Conservation (phyloP, 208 protist genomes). For the Leishmania braziliensis region DNA sequence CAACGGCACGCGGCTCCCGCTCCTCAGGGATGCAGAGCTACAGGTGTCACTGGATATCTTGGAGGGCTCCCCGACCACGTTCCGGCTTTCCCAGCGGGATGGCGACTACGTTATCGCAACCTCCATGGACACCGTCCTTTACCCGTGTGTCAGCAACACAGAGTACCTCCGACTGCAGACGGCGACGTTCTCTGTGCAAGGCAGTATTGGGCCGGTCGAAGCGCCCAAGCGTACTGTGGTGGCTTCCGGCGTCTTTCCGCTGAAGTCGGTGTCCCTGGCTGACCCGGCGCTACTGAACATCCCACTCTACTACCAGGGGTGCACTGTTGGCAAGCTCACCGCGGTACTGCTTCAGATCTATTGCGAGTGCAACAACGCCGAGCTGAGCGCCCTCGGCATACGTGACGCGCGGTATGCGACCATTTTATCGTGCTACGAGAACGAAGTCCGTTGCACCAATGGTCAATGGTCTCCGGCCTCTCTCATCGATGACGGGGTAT, state of each 20-base stretch:
- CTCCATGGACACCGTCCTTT: constrained; percentile 32
- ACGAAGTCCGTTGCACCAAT: constrained; percentile 37
- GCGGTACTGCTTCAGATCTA: constrained; percentile 43
- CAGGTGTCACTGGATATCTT: constrained; percentile 50
- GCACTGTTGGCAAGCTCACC: constrained; percentile 46
- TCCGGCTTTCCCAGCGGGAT: constrained; percentile 23
- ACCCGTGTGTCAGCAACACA: constrained; percentile 49
- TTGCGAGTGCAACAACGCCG: constrained; percentile 52
- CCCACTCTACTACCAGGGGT: constrained; percentile 58
- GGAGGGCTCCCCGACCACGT: constrained; percentile 41
- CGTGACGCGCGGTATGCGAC: constrained; percentile 32
- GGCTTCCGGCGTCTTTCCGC: constrained; percentile 53
- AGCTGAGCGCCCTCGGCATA: constrained; percentile 43
- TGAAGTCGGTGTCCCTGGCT: constrained; percentile 57
- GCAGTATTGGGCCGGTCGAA: constrained; percentile 24
- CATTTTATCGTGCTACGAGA: constrained; percentile 66
- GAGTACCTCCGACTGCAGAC: constrained; percentile 69
- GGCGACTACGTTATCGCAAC: constrained; percentile 35
- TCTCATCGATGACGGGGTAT: constrained; percentile 24
- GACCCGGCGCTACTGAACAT: constrained; percentile 41
- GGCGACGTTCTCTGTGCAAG: constrained; percentile 54
- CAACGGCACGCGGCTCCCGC: constrained; percentile 37
- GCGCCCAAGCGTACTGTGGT: constrained; percentile 38
- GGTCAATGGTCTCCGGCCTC: constrained; percentile 43
- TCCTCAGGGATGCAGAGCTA: constrained; percentile 35